phyloP scores from a whole-genome alignment of 73 alveolate genomes.

The Paramecium primaurelia region DNA sequence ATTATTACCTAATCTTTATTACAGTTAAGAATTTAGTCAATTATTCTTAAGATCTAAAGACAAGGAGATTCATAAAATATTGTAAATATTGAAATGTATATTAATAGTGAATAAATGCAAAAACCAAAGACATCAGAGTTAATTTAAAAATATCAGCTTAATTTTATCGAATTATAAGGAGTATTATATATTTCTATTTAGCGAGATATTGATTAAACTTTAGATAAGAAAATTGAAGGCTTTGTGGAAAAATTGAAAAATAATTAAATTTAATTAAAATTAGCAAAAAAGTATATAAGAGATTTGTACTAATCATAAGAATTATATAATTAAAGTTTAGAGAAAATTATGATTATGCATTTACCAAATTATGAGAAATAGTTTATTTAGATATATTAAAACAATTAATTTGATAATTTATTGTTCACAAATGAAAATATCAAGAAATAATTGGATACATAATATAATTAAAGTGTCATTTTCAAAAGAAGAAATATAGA shows the following conservation, averaged over 20 bases:
- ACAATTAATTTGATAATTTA: neutral
- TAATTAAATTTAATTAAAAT: neutral
- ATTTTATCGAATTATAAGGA: neutral
- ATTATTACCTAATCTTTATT: neutral
- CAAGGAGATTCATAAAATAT: neutral
- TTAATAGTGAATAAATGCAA: neutral
- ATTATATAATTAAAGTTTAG: neutral
- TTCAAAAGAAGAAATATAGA: neutral
- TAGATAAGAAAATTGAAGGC: neutral
- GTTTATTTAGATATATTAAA: neutral
- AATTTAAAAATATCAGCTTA: neutral
- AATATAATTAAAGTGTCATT: neutral
- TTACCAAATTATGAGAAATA: neutral
- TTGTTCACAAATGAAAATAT: neutral
- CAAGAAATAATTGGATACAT: neutral
- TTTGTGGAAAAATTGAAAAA: neutral
- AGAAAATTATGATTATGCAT: neutral
- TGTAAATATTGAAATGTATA: neutral
- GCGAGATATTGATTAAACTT: neutral
- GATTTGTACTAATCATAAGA: neutral
- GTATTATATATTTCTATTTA: neutral
- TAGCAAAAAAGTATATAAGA: neutral
- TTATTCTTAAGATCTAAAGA: neutral
- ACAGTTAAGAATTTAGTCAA: neutral
- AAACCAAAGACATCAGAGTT: neutral